A percentile compares a stretch with the other conserved stretches of the same genome.
These are phyloP conservation scores for Fusarium scirpi DNA, from an alignment of 2,329 filamentous ascomycete species.

Conservation along the genomic window DNA sequence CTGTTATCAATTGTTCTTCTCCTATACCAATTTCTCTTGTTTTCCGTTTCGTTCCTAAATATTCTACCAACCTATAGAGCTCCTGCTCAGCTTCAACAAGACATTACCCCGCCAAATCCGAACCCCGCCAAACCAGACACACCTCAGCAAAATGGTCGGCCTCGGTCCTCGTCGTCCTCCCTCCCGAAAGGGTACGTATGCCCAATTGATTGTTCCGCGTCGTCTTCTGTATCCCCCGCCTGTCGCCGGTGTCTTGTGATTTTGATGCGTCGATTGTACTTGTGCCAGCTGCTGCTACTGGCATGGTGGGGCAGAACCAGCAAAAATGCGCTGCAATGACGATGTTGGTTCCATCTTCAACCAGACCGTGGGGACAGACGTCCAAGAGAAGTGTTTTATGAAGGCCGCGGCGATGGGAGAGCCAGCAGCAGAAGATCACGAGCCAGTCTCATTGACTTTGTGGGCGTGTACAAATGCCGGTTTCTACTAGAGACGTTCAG, in stretches of 20 bases:
- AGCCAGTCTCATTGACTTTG: not conserved
- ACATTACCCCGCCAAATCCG: conserved; percentile 54
- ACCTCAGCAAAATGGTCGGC: conserved; percentile 60
- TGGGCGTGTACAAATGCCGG: not conserved
- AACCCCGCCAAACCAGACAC: conserved; percentile 51
- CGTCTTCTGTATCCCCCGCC: not conserved
- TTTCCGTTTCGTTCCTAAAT: conserved; percentile 3
- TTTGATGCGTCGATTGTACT: conserved; percentile 1
- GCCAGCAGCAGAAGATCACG: not conserved
- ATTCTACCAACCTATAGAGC: not conserved
- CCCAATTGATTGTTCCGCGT: conserved; percentile 16
- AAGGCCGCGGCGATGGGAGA: not conserved
- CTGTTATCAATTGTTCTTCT: conserved; percentile 16
- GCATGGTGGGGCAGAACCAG: conserved; percentile 28
- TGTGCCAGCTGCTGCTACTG: conserved; percentile 20
- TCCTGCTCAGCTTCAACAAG: conserved; percentile 31
- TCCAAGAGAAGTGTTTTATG: conserved; percentile 30
- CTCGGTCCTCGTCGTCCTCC: conserved; percentile 64
- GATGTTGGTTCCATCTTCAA: conserved; percentile 25
- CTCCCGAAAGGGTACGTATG: conserved; percentile 74
- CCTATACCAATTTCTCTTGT: conserved; percentile 5
- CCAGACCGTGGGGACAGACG: not conserved
- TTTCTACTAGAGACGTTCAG: not conserved
- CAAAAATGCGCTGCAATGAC: conserved; percentile 35
- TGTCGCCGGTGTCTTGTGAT: not conserved